Percentiles rank a stretch among this genome's conserved stretches.
These are phyloP conservation scores for Epichloe coenophiala DNA, from an alignment of 2,329 filamentous ascomycete genomes.

Conservation along the genomic window DNA sequence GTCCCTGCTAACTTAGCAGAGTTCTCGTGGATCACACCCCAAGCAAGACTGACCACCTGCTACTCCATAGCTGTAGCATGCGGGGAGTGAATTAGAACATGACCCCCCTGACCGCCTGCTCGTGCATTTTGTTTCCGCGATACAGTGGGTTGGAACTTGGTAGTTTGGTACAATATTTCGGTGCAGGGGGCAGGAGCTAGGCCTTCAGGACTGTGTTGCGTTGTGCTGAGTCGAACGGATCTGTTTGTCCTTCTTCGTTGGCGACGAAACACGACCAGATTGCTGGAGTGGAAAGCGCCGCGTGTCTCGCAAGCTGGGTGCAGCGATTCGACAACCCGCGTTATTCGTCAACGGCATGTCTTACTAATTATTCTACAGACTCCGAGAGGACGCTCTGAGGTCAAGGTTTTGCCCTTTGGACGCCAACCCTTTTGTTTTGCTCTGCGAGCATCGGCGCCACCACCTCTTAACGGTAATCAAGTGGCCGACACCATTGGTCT, in stretches of 20 bases:
- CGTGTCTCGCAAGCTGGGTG: not conserved
- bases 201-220: not conserved
- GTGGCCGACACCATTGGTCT: not conserved
- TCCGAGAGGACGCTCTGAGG: constrained; percentile 21
- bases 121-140: not conserved
- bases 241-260: too few relatives aligned
- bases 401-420: constrained; percentile 11
- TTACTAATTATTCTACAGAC: constrained; percentile 18
- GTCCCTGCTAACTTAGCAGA: too few relatives aligned
- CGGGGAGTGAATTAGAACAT: not conserved
- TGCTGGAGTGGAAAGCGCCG: not conserved
- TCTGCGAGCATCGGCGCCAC: constrained; percentile 4
- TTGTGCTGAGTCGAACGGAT: too few relatives aligned
- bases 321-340: constrained; percentile 2
- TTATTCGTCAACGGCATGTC: constrained; percentile 19
- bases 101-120: not conserved
- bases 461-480: too few relatives aligned
- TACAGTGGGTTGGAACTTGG: not conserved
- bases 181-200: too few relatives aligned
- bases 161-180: not conserved
- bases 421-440: constrained; percentile 9
- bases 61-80: not conserved
- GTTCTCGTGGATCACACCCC: too few relatives aligned
- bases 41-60: not conserved
- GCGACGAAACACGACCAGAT: not conserved